Evolutionary conservation across 1,284 basidiomycete genomes (phyloP), one percentile per base, ranked within the genome.

Genomic region (Sphagnurus paluster): DNA sequence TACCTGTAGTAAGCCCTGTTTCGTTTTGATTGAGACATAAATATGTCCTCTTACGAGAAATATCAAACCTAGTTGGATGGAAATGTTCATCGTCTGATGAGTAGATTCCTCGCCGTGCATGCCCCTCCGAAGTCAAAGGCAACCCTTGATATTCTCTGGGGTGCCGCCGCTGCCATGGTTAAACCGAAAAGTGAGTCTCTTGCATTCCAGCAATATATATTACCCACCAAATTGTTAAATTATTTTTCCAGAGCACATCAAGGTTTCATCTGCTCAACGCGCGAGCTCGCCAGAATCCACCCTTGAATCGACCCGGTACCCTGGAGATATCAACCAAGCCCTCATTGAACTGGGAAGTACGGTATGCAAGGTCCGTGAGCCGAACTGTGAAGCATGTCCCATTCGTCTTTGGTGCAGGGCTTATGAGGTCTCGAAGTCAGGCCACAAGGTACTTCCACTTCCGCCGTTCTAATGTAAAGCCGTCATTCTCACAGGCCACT

Each of bases 281-380:
- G 42, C 20, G 7, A 19, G 24, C 24, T 26, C 34, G 19, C 4
- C 23, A 23, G 19, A 10, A 33, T 39, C 36, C 17, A 38, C 35
- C 26, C 13, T 26, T 19, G 41, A 50, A 49, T 19, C 47, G 20
- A 40, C 69, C n/a, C 68, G 71, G 29, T 63, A 75, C 57, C 72
- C 91, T 0, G 91, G 93, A 9, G 89, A 94, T 63, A 78, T 93
- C 56, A 95, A 96, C 63, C 92, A 96, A 68, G 90, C 86, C 14
- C 74, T 92, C 29, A 92, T 91, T 53, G 90, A 92, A 58, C 79
- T 97, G 3, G 93, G 93, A 33, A 90, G 90, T 59, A 95, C 92
- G 1, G 78, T 97, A 2, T 98, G 94, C 70, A 92, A 87, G 64
- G 87, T 90, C 23, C 82, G 81, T 46, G 79, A 86, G 43, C 93